These are phyloP conservation scores for Zizania palustris DNA, from an alignment of 202 grass and related monocot species.

Conservation along the genomic window DNA sequence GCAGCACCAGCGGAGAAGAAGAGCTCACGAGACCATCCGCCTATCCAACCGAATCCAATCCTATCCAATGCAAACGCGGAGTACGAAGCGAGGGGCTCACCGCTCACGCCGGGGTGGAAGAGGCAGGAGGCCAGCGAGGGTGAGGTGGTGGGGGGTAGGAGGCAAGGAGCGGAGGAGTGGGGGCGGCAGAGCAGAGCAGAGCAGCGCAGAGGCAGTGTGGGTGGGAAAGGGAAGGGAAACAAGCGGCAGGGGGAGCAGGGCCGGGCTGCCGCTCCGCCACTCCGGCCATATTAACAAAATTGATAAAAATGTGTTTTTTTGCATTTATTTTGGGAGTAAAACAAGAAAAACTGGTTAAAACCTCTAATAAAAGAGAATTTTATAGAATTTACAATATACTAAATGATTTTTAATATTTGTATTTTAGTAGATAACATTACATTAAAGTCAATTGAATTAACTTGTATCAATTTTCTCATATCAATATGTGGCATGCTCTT, in stretches of 20 bases:
- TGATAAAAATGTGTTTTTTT: too few relatives aligned
- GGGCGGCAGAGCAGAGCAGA: neutral
- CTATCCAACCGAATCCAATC: neutral
- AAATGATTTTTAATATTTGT: too few relatives aligned
- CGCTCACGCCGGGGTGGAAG: neutral
- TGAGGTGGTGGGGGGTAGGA: neutral
- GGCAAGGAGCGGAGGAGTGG: neutral
- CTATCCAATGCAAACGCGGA: too few relatives aligned
- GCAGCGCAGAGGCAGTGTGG: neutral
- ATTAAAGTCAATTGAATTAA: too few relatives aligned
- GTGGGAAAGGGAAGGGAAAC: neutral
- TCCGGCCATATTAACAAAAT: slow-evolving; percentile 14
- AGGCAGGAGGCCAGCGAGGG: neutral
- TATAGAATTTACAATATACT: too few relatives aligned
- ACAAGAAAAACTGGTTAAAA: too few relatives aligned
- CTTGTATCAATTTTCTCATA: too few relatives aligned
- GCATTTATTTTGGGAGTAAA: too few relatives aligned
- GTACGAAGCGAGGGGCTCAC: neutral
- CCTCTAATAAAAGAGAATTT: too few relatives aligned
- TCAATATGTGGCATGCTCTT: too few relatives aligned
- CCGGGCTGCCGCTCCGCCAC: slow-evolving; percentile 10
- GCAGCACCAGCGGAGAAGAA: neutral
- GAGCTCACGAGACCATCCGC: neutral
- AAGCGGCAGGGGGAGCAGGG: slow-evolving; percentile 35
- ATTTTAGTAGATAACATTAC: too few relatives aligned